Percentiles rank a stretch among this genome's conserved stretches.
phyloP scores from a whole-genome alignment of 139 green algal genomes.

The Bryopsis sp. region DNA sequence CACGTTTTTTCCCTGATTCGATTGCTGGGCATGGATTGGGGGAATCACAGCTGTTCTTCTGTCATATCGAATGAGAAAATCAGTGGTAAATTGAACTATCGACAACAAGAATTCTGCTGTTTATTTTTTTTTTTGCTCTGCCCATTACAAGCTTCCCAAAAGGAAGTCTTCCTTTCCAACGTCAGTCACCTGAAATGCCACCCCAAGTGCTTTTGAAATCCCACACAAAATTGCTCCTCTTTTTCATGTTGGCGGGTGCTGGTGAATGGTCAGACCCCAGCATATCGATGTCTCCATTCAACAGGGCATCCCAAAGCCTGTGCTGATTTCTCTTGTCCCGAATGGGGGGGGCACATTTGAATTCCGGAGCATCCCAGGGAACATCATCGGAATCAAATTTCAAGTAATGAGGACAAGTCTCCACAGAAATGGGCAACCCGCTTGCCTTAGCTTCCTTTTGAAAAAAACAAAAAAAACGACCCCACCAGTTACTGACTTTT shows the following conservation, averaged over 20 bases:
- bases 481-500: background rate
- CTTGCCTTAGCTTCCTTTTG: constrained; percentile 19
- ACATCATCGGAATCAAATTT: constrained; percentile 70
- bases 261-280: constrained; percentile 89
- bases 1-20: too few species aligned
- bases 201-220: constrained; percentile 90
- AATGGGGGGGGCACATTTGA: constrained; percentile 85
- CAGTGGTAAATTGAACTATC: too few species aligned
- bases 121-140: background rate
- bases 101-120: background rate
- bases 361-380: constrained; percentile 52
- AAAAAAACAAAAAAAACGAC: background rate
- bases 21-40: too few species aligned
- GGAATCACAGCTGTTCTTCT: too few species aligned
- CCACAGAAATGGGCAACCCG: constrained; percentile 66
- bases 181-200: constrained; percentile 64
- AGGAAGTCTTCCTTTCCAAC: too few species aligned
- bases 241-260: constrained; percentile 58
- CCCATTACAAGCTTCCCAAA: background rate
- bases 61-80: too few species aligned
- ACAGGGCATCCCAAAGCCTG: constrained; percentile 42
- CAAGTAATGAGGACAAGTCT: constrained; percentile 93
- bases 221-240: constrained; percentile 58
- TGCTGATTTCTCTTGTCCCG: constrained; percentile 49
- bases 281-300: constrained; percentile 45